A percentile compares a stretch with the other conserved stretches of the same genome.
These are phyloP conservation scores for Linnemannia schmuckeri DNA, from an alignment of 192 early-diverging fungal genomes.

Conservation along the genomic window DNA sequence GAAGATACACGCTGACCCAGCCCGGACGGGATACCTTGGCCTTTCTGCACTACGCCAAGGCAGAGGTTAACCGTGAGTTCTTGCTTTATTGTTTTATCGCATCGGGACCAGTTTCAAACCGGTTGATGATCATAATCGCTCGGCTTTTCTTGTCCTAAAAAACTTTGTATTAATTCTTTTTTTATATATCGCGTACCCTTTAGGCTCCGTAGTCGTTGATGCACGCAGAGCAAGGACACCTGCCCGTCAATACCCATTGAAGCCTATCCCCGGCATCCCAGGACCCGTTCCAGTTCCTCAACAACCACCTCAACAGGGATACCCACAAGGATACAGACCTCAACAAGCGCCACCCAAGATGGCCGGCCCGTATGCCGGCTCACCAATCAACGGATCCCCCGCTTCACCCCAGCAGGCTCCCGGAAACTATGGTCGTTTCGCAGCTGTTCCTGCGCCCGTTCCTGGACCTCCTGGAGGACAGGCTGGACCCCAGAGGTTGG, in stretches of 20 bases:
- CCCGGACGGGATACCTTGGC: slow-evolving; percentile 52
- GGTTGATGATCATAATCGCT: neutral
- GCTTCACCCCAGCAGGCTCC: slow-evolving; percentile 40
- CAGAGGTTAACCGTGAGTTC: slow-evolving; percentile 46
- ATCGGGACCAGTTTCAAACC: neutral
- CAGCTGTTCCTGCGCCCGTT: slow-evolving; percentile 16
- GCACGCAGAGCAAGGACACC: slow-evolving; percentile 47
- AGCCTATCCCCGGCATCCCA: slow-evolving; percentile 29
- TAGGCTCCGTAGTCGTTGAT: slow-evolving; percentile 50
- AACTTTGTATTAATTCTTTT: neutral
- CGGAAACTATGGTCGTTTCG: slow-evolving; percentile 28
- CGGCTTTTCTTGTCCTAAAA: neutral
- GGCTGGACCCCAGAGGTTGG: slow-evolving; percentile 26
- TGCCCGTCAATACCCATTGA: slow-evolving; percentile 41
- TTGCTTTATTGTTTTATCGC: neutral
- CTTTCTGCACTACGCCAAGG: slow-evolving; percentile 48
- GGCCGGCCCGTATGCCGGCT: slow-evolving; percentile 18
- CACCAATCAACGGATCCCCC: slow-evolving; percentile 21
- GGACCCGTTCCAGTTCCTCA: slow-evolving; percentile 6
- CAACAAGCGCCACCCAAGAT: slow-evolving; percentile 26
- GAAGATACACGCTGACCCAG: slow-evolving; percentile 44
- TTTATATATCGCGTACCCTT: neutral
- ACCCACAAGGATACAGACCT: slow-evolving; percentile 23
- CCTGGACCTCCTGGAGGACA: slow-evolving; percentile 23
- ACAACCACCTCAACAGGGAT: slow-evolving; percentile 11